Evolutionary conservation across 2,329 filamentous ascomycete genomes (phyloP).

Genomic region (Botrytis cinerea): DNA sequence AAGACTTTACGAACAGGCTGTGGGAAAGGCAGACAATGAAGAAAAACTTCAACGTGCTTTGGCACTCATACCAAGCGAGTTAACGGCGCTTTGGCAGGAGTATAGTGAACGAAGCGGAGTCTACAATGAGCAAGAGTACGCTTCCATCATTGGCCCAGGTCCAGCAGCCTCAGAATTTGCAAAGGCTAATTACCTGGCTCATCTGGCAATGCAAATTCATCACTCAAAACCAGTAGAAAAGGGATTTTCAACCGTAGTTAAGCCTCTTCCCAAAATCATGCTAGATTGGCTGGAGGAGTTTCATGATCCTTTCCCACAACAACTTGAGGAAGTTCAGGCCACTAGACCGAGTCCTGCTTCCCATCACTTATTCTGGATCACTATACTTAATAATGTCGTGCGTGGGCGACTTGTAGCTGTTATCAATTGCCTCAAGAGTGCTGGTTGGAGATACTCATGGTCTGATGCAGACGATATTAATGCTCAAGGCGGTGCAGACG

Average conservation of each 20-base stretch:
- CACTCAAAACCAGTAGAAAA: constrained; percentile 57
- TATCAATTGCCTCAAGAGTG: constrained; percentile 67
- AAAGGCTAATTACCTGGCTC: constrained; percentile 78
- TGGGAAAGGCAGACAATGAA: constrained; percentile 57
- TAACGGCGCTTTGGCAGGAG: constrained; percentile 58
- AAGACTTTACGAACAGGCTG: constrained; percentile 63
- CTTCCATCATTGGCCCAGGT: constrained; percentile 65
- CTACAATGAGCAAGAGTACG: constrained; percentile 54
- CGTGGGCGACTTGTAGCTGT: constrained; percentile 72
- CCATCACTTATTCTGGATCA: constrained; percentile 82
- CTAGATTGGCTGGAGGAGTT: constrained; percentile 80
- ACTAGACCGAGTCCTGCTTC: constrained; percentile 72
- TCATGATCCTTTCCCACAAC: constrained; percentile 70
- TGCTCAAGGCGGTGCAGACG: constrained; percentile 54
- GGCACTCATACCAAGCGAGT: constrained; percentile 53
- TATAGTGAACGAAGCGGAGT: constrained; percentile 50
- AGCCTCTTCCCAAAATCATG: constrained; percentile 72
- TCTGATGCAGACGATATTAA: constrained; percentile 63
- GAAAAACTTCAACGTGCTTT: constrained; percentile 59
- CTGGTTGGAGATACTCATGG: constrained; percentile 76
- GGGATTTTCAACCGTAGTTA: constrained; percentile 35
- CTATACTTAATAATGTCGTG: constrained; percentile 70
- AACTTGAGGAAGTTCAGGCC: constrained; percentile 64
- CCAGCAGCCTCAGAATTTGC: constrained; percentile 62
- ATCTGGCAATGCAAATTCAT: constrained; percentile 75